These are phyloP conservation scores for Sophora flavescens DNA, from an alignment of 306 rosid genomes.

Conservation along the genomic window DNA sequence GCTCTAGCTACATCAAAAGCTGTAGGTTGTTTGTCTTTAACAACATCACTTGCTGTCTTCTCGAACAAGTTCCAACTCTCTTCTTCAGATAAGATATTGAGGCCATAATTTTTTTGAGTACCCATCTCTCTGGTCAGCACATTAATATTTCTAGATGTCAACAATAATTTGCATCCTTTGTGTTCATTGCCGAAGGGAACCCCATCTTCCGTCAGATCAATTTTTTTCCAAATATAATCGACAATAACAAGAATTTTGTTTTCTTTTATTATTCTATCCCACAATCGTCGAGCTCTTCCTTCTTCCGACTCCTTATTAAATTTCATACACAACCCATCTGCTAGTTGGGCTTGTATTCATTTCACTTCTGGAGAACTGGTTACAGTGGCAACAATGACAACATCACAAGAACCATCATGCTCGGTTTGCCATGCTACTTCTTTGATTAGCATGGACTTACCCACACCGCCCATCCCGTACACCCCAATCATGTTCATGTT, in stretches of 20 bases:
- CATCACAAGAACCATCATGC: neutral
- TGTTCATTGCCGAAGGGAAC: neutral
- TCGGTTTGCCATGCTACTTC: conserved; percentile 12
- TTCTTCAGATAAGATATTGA: neutral
- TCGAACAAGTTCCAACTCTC: conserved; percentile 28
- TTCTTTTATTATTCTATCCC: neutral
- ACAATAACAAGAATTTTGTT: neutral
- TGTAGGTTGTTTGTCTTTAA: neutral
- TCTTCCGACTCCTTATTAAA: neutral
- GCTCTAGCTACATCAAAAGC: conserved; percentile 17
- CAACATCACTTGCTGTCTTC: conserved; percentile 8
- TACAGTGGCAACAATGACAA: neutral
- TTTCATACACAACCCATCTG: conserved; percentile 1
- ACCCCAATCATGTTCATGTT: conserved; percentile 1
- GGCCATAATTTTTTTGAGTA: neutral
- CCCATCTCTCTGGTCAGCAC: neutral
- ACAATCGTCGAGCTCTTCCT: neutral
- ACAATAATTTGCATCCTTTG: conserved; percentile 1
- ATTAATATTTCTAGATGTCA: neutral
- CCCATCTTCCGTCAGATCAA: neutral
- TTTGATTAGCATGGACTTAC: neutral
- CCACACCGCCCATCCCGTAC: conserved; percentile 26
- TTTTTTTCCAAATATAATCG: conserved; percentile 1
- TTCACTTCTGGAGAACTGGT: neutral
- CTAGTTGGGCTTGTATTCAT: conserved; percentile 21